phyloP scores from a whole-genome alignment of 2,329 filamentous ascomycete species.

The Xylariaceae sp. region DNA sequence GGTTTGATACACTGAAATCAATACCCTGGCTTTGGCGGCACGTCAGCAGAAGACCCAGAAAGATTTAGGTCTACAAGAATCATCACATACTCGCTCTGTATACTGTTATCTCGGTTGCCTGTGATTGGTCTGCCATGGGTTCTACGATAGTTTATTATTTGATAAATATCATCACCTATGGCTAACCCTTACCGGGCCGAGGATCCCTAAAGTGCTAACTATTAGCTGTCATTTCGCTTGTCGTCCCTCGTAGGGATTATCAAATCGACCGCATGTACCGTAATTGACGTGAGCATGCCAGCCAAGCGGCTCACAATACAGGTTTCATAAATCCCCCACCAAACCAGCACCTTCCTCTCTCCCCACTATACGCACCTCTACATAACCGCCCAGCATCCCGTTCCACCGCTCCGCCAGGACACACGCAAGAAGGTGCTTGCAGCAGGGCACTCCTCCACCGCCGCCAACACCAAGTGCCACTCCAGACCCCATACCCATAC shows the following conservation, averaged over 20 bases:
- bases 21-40: background rate
- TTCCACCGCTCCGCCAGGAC: slow-evolving; percentile 72
- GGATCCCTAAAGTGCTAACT: no score
- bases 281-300: background rate
- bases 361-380: slow-evolving; percentile 60
- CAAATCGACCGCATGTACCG: background rate
- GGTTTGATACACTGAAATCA: background rate
- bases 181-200: no score
- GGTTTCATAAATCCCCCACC: slow-evolving; percentile 51
- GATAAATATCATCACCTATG: no score
- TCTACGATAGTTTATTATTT: no score
- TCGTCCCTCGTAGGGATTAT: background rate
- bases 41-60: background rate
- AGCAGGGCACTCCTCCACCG: slow-evolving; percentile 60
- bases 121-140: no score
- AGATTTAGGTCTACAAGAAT: no score
- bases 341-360: slow-evolving; percentile 77
- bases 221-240: no score
- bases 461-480: slow-evolving; percentile 35
- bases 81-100: no score
- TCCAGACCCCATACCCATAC: no score
- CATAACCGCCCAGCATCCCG: slow-evolving; percentile 59
- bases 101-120: no score
- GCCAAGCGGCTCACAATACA: background rate
- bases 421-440: slow-evolving; percentile 90